Evolutionary conservation across 2,329 filamentous ascomycete genomes (phyloP).

Genomic region (Cladosporium sp.): DNA sequence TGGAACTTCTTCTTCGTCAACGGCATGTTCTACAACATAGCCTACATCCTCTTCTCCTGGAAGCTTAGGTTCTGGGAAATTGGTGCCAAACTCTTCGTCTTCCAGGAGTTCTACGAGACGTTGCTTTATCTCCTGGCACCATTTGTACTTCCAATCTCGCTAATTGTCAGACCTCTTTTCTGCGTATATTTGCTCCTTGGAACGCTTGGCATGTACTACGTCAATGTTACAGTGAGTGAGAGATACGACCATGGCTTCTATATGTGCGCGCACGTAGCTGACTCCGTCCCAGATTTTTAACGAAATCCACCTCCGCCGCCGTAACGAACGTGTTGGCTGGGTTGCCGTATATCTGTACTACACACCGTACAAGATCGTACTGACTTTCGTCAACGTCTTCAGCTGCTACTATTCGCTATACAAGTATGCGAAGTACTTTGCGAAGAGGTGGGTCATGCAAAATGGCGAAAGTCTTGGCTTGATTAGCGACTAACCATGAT

Average conservation of each 20-base stretch:
- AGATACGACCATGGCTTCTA: no score
- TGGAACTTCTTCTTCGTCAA: constrained; percentile 59
- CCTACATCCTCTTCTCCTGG: constrained; percentile 52
- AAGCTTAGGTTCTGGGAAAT: constrained; percentile 53
- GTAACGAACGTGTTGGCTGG: constrained; percentile 48
- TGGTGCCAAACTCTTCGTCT: constrained; percentile 53
- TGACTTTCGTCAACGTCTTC: constrained; percentile 48
- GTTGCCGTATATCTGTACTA: constrained; percentile 46
- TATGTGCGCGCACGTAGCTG: not conserved
- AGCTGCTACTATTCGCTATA: constrained; percentile 41
- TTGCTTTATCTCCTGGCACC: constrained; percentile 48
- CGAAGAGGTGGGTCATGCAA: constrained; percentile 29
- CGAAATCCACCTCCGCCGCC: constrained; percentile 50
- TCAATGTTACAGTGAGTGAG: constrained; percentile 35
- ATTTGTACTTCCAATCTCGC: constrained; percentile 50
- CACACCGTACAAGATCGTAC: constrained; percentile 48
- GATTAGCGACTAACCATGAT: not conserved
- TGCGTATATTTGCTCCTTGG: constrained; percentile 42
- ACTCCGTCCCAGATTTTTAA: constrained; percentile 45
- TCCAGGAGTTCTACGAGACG: constrained; percentile 45
- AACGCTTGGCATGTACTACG: constrained; percentile 46
- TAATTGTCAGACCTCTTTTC: constrained; percentile 47
- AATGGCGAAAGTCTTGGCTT: constrained; percentile 28
- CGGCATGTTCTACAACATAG: constrained; percentile 51
- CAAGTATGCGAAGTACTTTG: constrained; percentile 15